Evolutionary conservation across 1,284 basidiomycete species (phyloP), one percentile per base, ranked within the genome.

Genomic region (Ceratobasidium sp.): DNA sequence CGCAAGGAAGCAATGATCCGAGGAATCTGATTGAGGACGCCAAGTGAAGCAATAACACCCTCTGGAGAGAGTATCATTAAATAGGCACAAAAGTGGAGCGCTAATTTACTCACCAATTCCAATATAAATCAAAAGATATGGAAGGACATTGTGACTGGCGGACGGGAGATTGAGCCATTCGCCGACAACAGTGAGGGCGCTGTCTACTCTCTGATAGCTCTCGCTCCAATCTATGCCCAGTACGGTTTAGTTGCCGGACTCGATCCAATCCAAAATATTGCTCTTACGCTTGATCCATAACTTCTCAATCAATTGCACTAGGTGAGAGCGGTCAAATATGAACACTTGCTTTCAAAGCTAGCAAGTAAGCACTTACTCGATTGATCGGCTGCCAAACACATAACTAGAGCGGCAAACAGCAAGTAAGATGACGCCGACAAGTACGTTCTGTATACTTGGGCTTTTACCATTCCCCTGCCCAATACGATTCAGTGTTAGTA

Each of bases 71-170:
- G 36, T 5, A 41, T 4, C 4, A 41, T 5, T 41, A 11, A 41
- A 5, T 41, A 11, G 11, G 36, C 36, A 41, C 36, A 41, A 41
- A 81, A 93, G 93, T 1, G 36, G 11, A 41, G 36, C 6, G 36
- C 11, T 5, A 45, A 22, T 8, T 29, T 5, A 60, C 71, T 50
- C 36, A 73, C 71, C 57, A 22, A 73, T n/a, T 19, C 33, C 56
- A 41, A 73, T 24, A n/a, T 75, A 75, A 15, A 62, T 36, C 5
- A 53, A 24, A 19, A 75, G 41, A 45, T 75, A 75, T 4, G 74
- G 74, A 5, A 69, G 27, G 22, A 75, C 74, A 31, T 75, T 33
- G 29, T 71, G 53, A n/a, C 36, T 62, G 14, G 74, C 59, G 19
- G 45, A 54, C 24, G 73, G 73, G 22, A 73, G 36, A 45, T 27